Evolutionary conservation across 164 flowering plant genomes (phyloP).

Genomic region (Chimonanthus praecox): DNA sequence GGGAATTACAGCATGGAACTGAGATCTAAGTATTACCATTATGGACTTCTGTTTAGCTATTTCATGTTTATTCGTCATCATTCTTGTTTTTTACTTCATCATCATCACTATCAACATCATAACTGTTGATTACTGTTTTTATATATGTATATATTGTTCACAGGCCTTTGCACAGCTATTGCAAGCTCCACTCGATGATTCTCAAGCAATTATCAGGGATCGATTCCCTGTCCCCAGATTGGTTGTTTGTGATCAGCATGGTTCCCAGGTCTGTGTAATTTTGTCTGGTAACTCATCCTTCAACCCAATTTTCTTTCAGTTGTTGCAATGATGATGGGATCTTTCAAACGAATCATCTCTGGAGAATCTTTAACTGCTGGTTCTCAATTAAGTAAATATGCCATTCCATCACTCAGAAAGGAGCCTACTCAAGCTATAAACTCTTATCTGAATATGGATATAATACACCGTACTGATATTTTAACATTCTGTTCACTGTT

Average conservation of each 20-base stretch:
- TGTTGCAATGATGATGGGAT: not conserved
- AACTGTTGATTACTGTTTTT: not conserved
- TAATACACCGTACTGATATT: not conserved
- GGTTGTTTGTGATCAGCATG: conserved; percentile 97
- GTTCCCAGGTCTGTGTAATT: conserved; percentile 71
- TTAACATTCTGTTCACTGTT: too few relatives aligned
- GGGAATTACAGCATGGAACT: not conserved
- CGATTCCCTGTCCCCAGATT: conserved; percentile 93
- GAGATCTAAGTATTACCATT: not conserved
- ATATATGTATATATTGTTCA: not conserved
- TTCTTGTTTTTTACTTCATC: too few relatives aligned
- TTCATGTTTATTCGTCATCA: too few relatives aligned
- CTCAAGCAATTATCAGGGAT: conserved; percentile 59
- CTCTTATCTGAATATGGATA: not conserved
- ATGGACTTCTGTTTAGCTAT: not conserved
- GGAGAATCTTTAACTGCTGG: not conserved
- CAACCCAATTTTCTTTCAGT: not conserved
- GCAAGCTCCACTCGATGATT: conserved; percentile 78
- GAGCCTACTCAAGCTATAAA: too few relatives aligned
- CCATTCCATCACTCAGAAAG: not conserved
- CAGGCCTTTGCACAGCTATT: conserved; percentile 76
- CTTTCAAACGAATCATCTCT: not conserved
- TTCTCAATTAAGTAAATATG: not conserved
- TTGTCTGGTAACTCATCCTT: not conserved
- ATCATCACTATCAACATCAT: not conserved